Evolutionary conservation across 2,329 filamentous ascomycete genomes (phyloP).

Genomic region (Aspergillus phoenicis): DNA sequence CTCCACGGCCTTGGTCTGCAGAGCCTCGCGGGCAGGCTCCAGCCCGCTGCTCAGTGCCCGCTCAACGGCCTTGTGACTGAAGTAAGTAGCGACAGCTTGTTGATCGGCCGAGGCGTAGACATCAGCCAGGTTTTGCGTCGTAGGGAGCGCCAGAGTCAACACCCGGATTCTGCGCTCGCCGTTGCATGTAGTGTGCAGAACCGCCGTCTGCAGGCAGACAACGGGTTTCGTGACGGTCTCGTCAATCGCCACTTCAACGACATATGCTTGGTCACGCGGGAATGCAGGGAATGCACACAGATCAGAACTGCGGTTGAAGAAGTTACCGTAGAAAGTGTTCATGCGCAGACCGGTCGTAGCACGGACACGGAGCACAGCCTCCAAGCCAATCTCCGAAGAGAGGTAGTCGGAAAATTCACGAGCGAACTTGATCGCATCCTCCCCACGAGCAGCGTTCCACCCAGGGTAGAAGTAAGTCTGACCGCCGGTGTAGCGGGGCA

Average conservation of each 20-base stretch:
- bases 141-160: constrained; percentile 88
- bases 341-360: constrained; percentile 93
- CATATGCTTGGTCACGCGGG: constrained; percentile 94
- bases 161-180: constrained; percentile 94
- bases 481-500: constrained; percentile 93
- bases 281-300: constrained; percentile 97
- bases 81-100: constrained; percentile 88
- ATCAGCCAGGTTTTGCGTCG: constrained; percentile 85
- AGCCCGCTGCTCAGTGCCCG: constrained; percentile 80
- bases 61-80: constrained; percentile 97
- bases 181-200: constrained; percentile 96
- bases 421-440: constrained; percentile 97
- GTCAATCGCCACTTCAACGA: constrained; percentile 97
- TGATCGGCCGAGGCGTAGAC: constrained; percentile 95
- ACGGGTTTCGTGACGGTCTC: constrained; percentile 90
- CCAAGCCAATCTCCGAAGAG: constrained; percentile 93
- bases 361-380: constrained; percentile 92
- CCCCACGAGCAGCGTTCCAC: constrained; percentile 90
- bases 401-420: constrained; percentile 95
- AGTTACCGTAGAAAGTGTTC: constrained; percentile 98
- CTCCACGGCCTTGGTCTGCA: constrained; percentile 90
- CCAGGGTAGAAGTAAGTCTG: constrained; percentile 99
- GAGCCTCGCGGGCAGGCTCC: constrained; percentile 84
- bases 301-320: constrained; percentile 97
- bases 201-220: constrained; percentile 89